Evolutionary conservation across 83 land plant species (phyloP).

Genomic region (Picea engelmannii): DNA sequence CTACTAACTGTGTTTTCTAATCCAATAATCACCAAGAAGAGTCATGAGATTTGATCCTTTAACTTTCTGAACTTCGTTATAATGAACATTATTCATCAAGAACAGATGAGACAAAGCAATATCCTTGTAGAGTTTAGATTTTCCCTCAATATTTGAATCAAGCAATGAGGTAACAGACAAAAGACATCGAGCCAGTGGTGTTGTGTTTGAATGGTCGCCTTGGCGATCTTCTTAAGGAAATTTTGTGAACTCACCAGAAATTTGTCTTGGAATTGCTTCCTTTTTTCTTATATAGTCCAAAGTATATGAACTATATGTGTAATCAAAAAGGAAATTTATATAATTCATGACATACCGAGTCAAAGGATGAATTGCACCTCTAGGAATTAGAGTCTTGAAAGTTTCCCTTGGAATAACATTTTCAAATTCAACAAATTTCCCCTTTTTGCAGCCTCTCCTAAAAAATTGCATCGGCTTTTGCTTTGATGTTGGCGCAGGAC

Average conservation of each 20-base stretch:
- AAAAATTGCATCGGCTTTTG: slow-evolving; percentile 64
- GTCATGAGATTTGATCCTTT: slow-evolving; percentile 68
- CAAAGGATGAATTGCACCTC: slow-evolving; percentile 93
- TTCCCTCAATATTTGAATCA: slow-evolving; percentile 71
- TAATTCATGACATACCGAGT: slow-evolving; percentile 98
- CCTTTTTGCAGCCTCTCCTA: slow-evolving; percentile 76
- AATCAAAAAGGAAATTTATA: slow-evolving; percentile 66
- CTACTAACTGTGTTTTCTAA: slow-evolving; percentile 60
- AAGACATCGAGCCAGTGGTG: slow-evolving; percentile 56
- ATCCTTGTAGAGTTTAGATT: slow-evolving; percentile 82
- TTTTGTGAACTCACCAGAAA: not conserved
- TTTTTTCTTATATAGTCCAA: slow-evolving; percentile 31
- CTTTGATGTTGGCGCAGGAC: slow-evolving; percentile 24
- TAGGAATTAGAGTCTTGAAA: slow-evolving; percentile 66
- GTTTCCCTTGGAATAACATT: slow-evolving; percentile 72
- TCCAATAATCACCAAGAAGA: slow-evolving; percentile 87
- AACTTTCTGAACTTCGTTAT: slow-evolving; percentile 86
- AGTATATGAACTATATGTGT: slow-evolving; percentile 53
- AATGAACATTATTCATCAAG: slow-evolving; percentile 91
- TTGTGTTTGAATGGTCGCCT: slow-evolving; percentile 18
- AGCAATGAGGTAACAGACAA: slow-evolving; percentile 50
- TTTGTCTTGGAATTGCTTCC: not conserved
- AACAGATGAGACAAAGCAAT: slow-evolving; percentile 66
- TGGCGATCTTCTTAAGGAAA: slow-evolving; percentile 25
- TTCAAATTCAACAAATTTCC: slow-evolving; percentile 85